Base-by-base conservation (phyloP, 331 rosid species). In the Dryas integrifolia region DNA sequence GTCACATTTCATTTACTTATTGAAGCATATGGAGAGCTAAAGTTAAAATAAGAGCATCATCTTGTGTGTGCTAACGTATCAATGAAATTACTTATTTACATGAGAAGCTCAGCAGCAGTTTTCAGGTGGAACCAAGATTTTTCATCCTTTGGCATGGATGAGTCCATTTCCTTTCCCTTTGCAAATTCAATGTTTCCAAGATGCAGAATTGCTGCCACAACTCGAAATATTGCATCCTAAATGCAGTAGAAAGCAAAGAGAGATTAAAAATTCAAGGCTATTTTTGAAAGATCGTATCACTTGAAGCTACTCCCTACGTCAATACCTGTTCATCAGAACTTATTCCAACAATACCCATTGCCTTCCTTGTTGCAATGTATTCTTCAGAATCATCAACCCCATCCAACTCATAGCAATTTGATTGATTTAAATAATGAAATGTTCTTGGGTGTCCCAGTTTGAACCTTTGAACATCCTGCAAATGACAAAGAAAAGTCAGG, bases 301-400 rank as follows among this genome's bases (percentile, higher is more conserved):
- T 40, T 77, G 64, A 72, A 73, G 49, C 63, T 74, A 67, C 58
- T 75, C 70, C 68, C 15, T 58, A 67, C 43, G 69, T 78, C 58
- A 12, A 12, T 90, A 95, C 99, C 98, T 92, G 98, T 82, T 92
- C 97, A 69, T 85, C 90, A 53, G 85, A 71, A 85, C 85, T 88
- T 68, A 95, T 95, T 81, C 99, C 99, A 80, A 95, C 99, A 81
- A 92, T 75, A 2, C 90, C 99, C 99, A 95, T 95, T 81, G 99
- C 98, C 71, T 83, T 86, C 78, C 91, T 84, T 58, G 99, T 95
- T 48, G 85, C 92, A 39, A 44, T 68, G 75, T 95, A 95, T 79
- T 95, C 99, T 80, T 90, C 86, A 38, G 86, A 63, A n/a, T 95
- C 98, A 67, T 92, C 89, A 81, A 92, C 46, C 49, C 89, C 99